Evolutionary conservation across 2,329 filamentous ascomycete species (phyloP).

Genomic region (Gyromitra esculenta): DNA sequence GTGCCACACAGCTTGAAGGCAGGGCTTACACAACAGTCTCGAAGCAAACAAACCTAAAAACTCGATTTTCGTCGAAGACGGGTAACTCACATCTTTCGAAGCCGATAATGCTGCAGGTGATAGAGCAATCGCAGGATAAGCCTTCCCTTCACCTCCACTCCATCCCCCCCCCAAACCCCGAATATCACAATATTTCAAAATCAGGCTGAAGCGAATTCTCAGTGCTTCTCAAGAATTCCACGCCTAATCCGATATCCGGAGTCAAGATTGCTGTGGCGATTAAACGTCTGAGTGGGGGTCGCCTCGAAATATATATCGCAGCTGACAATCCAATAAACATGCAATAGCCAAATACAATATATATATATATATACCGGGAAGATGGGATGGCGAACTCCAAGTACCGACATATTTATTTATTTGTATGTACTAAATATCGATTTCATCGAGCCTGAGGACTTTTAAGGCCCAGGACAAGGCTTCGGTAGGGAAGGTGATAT

Average conservation of each 20-base stretch:
- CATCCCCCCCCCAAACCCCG: neutral
- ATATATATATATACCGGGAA: neutral
- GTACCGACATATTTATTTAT: neutral
- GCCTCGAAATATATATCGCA: neutral
- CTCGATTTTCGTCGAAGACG: neutral
- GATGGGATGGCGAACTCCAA: neutral
- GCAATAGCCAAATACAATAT: neutral
- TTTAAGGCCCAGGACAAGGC: too few relatives aligned
- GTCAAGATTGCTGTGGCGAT: neutral
- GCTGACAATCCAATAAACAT: neutral
- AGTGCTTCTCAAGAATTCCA: neutral
- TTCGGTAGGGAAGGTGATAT: too few relatives aligned
- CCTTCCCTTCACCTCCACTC: neutral
- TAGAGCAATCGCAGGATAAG: neutral
- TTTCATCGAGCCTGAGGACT: too few relatives aligned
- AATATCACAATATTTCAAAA: neutral
- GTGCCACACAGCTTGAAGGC: neutral
- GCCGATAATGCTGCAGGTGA: constrained; percentile 2
- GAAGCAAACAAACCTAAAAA: neutral
- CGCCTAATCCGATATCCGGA: neutral
- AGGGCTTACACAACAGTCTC: neutral
- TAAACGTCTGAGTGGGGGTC: too few relatives aligned
- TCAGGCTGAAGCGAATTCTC: neutral
- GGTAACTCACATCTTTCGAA: neutral
- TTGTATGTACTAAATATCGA: too few relatives aligned